phyloP scores from a whole-genome alignment of 352 stramenopile genomes.

The Phytophthora idaei region DNA sequence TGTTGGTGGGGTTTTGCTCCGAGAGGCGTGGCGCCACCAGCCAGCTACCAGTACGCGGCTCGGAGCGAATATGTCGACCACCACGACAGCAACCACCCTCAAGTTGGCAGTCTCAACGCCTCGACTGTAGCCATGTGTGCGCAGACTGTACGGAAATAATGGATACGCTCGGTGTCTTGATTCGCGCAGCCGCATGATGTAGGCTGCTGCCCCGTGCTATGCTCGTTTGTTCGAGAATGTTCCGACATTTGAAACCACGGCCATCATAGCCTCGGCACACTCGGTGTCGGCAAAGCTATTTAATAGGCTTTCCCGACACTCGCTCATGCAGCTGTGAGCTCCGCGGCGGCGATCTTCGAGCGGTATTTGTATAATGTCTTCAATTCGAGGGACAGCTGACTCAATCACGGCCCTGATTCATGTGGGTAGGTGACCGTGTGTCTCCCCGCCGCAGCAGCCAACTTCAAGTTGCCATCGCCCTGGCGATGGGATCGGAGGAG shows the following conservation, averaged over 20 bases:
- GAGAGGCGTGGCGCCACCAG: background rate
- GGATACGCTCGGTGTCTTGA: conserved; percentile 29
- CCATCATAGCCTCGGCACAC: conserved; percentile 3
- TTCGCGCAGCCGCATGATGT: conserved; percentile 30
- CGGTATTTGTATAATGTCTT: conserved; percentile 7
- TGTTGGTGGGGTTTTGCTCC: background rate
- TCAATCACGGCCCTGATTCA: conserved; percentile 32
- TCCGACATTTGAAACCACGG: conserved; percentile 24
- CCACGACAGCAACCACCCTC: conserved; percentile 12
- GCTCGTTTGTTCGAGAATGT: conserved; percentile 40
- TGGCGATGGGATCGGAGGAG: background rate
- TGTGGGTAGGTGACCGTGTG: conserved; percentile 17
- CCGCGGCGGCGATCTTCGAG: conserved; percentile 4
- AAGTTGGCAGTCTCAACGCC: conserved; percentile 3
- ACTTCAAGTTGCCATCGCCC: conserved; percentile 18
- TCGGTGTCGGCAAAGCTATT: no score
- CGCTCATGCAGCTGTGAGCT: conserved; percentile 33
- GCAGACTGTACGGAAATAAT: conserved; percentile 30
- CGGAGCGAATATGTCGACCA: conserved; percentile 17
- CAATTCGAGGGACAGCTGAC: conserved; percentile 23
- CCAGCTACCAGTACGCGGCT: background rate
- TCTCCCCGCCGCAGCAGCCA: conserved; percentile 7
- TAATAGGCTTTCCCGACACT: conserved; percentile 19
- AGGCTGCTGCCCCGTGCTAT: conserved; percentile 19
- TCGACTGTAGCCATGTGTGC: conserved; percentile 17